phyloP scores from a whole-genome alignment of 2,329 filamentous ascomycete species.

The Aspergillus melleus region DNA sequence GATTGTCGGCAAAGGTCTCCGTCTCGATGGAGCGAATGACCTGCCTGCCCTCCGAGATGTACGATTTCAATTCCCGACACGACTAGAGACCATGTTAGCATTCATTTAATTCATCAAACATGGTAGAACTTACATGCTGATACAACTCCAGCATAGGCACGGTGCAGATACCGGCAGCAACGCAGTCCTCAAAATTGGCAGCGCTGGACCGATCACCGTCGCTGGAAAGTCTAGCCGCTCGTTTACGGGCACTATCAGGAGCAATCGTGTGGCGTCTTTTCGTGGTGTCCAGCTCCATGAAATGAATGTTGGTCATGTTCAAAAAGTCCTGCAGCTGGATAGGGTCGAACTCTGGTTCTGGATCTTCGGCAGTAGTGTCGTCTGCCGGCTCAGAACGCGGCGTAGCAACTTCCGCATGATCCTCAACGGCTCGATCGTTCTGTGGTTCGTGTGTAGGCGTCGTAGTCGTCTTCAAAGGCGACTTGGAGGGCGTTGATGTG shows the following conservation, averaged over 20 bases:
- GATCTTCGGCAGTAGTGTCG: conserved; percentile 44
- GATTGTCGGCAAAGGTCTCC: conserved; percentile 87
- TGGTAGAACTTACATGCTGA: conserved; percentile 66
- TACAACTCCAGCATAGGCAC: conserved; percentile 92
- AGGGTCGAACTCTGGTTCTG: conserved; percentile 52
- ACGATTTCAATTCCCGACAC: conserved; percentile 92
- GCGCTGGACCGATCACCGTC: conserved; percentile 22
- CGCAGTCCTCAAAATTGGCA: conserved; percentile 66
- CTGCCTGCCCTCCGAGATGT: conserved; percentile 87
- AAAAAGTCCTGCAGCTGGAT: conserved; percentile 91
- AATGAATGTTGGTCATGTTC: conserved; percentile 92
- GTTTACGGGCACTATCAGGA: conserved; percentile 49
- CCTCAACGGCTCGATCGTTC: conserved; percentile 45
- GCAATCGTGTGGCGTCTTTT: conserved; percentile 84
- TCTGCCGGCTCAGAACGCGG: conserved; percentile 45
- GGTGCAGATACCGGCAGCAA: conserved; percentile 86
- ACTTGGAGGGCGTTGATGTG: conserved; percentile 12
- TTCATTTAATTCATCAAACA: conserved; percentile 6
- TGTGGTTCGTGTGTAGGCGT: conserved; percentile 52
- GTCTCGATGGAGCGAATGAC: conserved; percentile 89
- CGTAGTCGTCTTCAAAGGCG: conserved; percentile 38
- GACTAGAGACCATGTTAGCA: conserved; percentile 52
- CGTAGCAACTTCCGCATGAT: conserved; percentile 32
- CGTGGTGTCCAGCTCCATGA: conserved; percentile 97
- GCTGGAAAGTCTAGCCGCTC: conserved; percentile 25